These are phyloP conservation scores for Flaveria trinervia DNA, from an alignment of 129 eudicot genomes.

Conservation along the genomic window DNA sequence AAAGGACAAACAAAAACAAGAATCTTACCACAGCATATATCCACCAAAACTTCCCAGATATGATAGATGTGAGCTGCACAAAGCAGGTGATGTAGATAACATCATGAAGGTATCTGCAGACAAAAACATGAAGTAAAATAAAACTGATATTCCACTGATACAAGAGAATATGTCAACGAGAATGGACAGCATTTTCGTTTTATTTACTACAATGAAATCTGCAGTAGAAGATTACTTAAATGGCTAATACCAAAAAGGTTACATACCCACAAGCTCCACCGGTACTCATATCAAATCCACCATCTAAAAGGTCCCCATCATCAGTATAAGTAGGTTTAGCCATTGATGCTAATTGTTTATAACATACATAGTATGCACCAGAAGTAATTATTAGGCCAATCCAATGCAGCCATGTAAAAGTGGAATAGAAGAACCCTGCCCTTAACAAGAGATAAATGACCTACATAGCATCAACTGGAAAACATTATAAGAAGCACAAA, in stretches of 20 bases:
- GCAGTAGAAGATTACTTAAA: not conserved
- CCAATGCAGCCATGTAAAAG: constrained; percentile 77
- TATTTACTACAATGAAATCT: not conserved
- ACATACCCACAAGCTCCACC: constrained; percentile 95
- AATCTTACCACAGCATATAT: constrained; percentile 79
- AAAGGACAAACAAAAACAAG: constrained; percentile 8
- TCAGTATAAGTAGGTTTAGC: constrained; percentile 72
- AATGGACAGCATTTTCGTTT: not conserved
- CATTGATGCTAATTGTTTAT: constrained; percentile 74
- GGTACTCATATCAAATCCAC: constrained; percentile 95
- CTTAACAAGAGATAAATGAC: constrained; percentile 62
- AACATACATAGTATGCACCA: constrained; percentile 62
- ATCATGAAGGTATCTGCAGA: constrained; percentile 88
- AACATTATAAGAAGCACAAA: too few relatives aligned
- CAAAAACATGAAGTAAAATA: constrained; percentile 6
- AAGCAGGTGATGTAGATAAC: constrained; percentile 87
- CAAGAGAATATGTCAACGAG: not conserved
- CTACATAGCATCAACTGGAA: constrained; percentile 32
- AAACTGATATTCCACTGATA: not conserved
- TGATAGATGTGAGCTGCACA: constrained; percentile 76
- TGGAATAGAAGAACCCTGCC: constrained; percentile 65
- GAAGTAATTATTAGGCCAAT: constrained; percentile 70
- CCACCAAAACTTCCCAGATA: constrained; percentile 96
- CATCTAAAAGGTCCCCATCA: constrained; percentile 82
- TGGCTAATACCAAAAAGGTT: not conserved